phyloP scores from a whole-genome alignment of 1,284 basidiomycete genomes.

The Marasmius sp. region DNA sequence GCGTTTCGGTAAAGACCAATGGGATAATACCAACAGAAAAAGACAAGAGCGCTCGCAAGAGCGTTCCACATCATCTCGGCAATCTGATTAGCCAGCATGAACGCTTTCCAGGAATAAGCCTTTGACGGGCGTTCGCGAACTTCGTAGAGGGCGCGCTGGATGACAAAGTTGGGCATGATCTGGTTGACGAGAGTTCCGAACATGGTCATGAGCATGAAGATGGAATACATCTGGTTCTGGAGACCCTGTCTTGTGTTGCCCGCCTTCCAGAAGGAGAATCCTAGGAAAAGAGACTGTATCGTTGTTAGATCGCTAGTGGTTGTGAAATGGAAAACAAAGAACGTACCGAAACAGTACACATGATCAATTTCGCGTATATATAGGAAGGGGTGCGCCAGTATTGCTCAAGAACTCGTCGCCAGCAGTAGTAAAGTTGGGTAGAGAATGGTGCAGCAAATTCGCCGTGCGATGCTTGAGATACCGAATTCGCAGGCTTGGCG shows the following conservation, averaged over 20 bases:
- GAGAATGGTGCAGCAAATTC: conserved; percentile 41
- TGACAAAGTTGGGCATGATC: conserved; percentile 27
- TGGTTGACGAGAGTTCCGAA: conserved; percentile 22
- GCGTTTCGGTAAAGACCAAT: conserved; percentile 51
- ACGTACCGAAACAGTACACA: conserved; percentile 37
- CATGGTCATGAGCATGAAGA: conserved; percentile 3
- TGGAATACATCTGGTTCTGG: conserved; percentile 66
- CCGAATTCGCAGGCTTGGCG: not conserved
- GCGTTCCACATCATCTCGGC: conserved; percentile 70
- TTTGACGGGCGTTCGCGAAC: conserved; percentile 69
- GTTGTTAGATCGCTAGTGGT: not conserved
- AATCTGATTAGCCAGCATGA: conserved; percentile 61
- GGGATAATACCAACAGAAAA: conserved; percentile 72
- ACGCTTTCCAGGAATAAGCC: conserved; percentile 82
- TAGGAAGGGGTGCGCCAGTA: conserved; percentile 58
- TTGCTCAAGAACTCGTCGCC: conserved; percentile 25
- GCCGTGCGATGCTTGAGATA: conserved; percentile 19
- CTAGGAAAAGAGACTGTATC: conserved; percentile 45
- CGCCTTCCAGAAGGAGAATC: conserved; percentile 63
- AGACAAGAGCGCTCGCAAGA: conserved; percentile 55
- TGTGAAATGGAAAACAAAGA: not conserved
- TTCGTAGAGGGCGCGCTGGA: conserved; percentile 55
- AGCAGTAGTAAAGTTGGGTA: conserved; percentile 37
- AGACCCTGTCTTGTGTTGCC: conserved; percentile 56
- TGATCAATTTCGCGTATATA: conserved; percentile 59